Evolutionary conservation across 164 flowering plant species (phyloP).

Genomic region (Sextonia rubra): DNA sequence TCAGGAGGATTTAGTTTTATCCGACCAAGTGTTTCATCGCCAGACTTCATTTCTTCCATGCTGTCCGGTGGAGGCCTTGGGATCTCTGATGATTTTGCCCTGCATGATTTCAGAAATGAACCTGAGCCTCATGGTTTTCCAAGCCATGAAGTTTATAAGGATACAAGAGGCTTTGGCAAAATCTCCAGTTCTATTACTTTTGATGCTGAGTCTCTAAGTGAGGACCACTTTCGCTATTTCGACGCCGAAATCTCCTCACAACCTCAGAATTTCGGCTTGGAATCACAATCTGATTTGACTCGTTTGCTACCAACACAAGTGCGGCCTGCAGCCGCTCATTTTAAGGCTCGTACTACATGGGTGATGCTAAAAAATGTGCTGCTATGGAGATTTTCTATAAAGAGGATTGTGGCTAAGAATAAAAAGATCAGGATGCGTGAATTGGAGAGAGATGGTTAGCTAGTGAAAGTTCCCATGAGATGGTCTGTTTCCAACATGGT

Average conservation of each 20-base stretch:
- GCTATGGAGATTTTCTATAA: conserved; percentile 26
- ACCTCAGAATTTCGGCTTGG: conserved; percentile 6
- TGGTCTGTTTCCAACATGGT: background rate
- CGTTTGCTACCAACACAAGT: conserved; percentile 36
- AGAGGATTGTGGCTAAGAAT: conserved; percentile 16
- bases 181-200: background rate
- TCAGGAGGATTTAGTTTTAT: conserved; percentile 29
- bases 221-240: conserved; percentile 40
- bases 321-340: conserved; percentile 22
- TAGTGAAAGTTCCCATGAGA: background rate
- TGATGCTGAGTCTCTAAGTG: conserved; percentile 20
- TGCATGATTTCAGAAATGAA: conserved; percentile 29
- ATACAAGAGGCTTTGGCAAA: background rate
- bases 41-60: conserved; percentile 28
- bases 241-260: conserved; percentile 20
- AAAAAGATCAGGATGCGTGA: conserved; percentile 13
- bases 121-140: background rate
- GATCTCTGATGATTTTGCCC: conserved; percentile 37
- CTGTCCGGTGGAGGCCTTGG: conserved; percentile 37
- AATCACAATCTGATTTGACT: conserved; percentile 33
- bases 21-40: conserved; percentile 33
- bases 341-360: conserved; percentile 44
- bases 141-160: background rate
- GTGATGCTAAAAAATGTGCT: conserved; percentile 39
- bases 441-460: background rate